Percentiles rank a stretch among this genome's conserved stretches.
Evolutionary conservation across 768 basidiomycete species (phyloP).

Genomic region (Cyathus striatus): DNA sequence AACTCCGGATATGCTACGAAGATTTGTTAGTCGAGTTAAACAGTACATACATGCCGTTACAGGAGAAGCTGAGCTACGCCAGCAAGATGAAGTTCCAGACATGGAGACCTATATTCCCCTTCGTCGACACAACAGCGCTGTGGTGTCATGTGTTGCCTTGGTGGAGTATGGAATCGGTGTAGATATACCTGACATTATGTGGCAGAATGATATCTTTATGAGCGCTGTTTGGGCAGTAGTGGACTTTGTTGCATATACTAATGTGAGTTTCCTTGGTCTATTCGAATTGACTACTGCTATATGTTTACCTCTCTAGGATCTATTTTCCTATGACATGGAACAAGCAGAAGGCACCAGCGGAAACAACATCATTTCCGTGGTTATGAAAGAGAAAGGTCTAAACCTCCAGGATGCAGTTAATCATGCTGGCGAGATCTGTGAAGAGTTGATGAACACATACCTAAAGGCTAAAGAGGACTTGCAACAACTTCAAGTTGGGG

Average conservation of each 20-base stretch:
- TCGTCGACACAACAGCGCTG: background rate
- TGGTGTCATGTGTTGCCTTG: background rate
- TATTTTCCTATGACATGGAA: constrained; percentile 46
- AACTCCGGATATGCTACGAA: background rate
- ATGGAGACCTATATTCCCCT: background rate
- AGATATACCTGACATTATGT: constrained; percentile 35
- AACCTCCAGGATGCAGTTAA: constrained; percentile 27
- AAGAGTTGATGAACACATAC: background rate
- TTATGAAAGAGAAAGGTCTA: constrained; percentile 29
- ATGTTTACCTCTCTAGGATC: constrained; percentile 24
- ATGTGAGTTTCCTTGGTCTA: constrained; percentile 13
- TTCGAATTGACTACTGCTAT: background rate
- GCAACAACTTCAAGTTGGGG: background rate
- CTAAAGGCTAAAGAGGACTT: background rate
- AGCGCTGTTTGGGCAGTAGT: constrained; percentile 29
- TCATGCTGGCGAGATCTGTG: background rate
- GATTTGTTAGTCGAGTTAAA: background rate
- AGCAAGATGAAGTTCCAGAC: background rate
- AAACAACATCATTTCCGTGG: constrained; percentile 38
- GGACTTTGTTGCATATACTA: constrained; percentile 39
- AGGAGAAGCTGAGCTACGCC: background rate
- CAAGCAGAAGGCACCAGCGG: constrained; percentile 29
- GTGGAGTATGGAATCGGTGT: constrained; percentile 17
- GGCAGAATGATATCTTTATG: constrained; percentile 29
- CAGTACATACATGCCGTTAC: background rate